A percentile compares a stretch with the other conserved stretches of the same genome.
phyloP scores from a whole-genome alignment of 2,329 filamentous ascomycete genomes.

The Neofusicoccum ribis region DNA sequence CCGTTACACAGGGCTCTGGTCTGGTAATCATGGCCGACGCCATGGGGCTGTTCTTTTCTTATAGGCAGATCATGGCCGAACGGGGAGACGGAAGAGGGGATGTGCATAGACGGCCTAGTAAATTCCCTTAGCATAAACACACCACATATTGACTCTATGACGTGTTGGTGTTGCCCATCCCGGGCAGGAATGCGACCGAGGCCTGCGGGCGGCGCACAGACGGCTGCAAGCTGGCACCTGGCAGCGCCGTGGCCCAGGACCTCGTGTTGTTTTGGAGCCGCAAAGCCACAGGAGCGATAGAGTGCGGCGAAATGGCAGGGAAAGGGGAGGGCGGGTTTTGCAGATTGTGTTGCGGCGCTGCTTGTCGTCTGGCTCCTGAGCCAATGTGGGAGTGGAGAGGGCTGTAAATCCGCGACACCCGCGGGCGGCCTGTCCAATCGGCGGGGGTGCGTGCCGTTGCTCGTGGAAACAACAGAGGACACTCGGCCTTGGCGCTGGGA shows the following conservation, averaged over 20 bases:
- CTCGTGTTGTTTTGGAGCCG: neutral
- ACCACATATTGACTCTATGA: neutral
- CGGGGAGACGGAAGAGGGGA: neutral
- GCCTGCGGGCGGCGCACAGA: neutral
- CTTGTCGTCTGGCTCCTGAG: neutral
- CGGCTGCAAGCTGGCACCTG: neutral
- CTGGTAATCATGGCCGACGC: neutral
- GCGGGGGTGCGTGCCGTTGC: conserved; percentile 7
- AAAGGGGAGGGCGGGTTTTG: neutral
- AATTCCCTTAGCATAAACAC: conserved; percentile 13
- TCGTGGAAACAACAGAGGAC: conserved; percentile 10
- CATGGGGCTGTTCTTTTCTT: neutral
- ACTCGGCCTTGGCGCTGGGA: neutral
- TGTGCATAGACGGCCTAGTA: neutral
- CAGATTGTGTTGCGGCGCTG: neutral
- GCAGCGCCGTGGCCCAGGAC: neutral
- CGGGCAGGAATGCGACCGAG: conserved; percentile 4
- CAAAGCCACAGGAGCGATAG: conserved; percentile 10
- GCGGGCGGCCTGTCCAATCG: conserved; percentile 6
- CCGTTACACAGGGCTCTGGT: neutral
- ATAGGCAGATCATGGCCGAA: conserved; percentile 2
- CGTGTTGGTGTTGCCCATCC: neutral
- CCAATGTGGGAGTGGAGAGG: neutral
- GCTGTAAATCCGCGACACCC: neutral
- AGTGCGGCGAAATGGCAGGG: conserved; percentile 3